Evolutionary conservation across 805 yeast genomes (phyloP).

Genomic region (Cyberlindnera misumaiensis): DNA sequence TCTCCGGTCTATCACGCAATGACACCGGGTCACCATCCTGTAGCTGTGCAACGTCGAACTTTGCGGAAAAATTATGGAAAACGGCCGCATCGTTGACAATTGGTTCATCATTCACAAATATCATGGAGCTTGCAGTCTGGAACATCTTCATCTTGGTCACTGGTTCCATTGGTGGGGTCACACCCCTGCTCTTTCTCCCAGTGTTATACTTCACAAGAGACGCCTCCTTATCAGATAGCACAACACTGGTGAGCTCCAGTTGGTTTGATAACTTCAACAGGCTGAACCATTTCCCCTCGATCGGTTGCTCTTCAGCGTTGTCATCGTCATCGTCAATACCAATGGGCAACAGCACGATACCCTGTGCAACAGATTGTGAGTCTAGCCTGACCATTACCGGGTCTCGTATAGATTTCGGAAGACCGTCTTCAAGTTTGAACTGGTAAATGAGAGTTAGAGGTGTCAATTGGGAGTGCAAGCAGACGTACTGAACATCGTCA

Average conservation of each 20-base stretch:
- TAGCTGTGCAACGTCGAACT: conserved; percentile 4
- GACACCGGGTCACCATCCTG: conserved; percentile 3
- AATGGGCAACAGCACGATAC: conserved; percentile 5
- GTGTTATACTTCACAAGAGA: conserved; percentile 1
- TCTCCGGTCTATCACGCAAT: conserved; percentile 16
- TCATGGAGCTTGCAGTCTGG: conserved; percentile 5
- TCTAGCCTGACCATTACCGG: conserved; percentile 21
- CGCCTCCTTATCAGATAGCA: background rate
- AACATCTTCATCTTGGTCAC: background rate
- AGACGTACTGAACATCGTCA: conserved; percentile 15
- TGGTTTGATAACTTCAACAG: conserved; percentile 8
- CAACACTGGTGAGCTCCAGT: conserved; percentile 1
- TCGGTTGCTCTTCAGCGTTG: background rate
- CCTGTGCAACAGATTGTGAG: conserved; percentile 1
- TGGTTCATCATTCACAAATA: background rate
- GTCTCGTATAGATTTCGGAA: conserved; percentile 34
- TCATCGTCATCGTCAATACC: too few species aligned
- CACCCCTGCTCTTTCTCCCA: background rate
- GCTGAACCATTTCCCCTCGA: conserved; percentile 1
- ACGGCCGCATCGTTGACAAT: conserved; percentile 5
- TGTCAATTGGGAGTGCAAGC: conserved; percentile 25
- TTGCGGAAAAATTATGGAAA: conserved; percentile 15
- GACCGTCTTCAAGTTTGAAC: conserved; percentile 27
- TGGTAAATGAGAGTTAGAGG: conserved; percentile 30
- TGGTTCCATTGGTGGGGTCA: background rate